Conservation (phyloP, 352 stramenopile species). For the Phytopythium litorale region DNA sequence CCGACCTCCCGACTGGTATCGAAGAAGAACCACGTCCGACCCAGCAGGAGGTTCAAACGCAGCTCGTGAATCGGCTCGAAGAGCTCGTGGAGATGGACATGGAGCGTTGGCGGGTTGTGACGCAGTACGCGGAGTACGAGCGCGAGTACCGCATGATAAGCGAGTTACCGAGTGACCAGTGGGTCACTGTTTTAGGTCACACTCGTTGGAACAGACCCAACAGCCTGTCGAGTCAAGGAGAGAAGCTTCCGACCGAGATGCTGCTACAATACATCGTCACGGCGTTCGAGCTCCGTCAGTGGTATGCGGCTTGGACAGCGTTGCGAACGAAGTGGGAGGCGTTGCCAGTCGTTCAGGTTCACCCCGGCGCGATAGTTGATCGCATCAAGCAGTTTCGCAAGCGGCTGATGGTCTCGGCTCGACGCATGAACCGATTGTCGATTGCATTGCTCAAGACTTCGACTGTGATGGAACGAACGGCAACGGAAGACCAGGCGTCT, state of each 20-base stretch:
- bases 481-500: conserved; percentile 1
- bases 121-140: conserved; percentile 41
- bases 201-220: not conserved
- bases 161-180: conserved; percentile 18
- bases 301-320: conserved; percentile 46
- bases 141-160: conserved; percentile 32
- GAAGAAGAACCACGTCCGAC: conserved; percentile 9
- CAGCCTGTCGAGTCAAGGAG: not conserved
- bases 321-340: conserved; percentile 45
- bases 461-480: conserved; percentile 4
- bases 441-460: conserved; percentile 9
- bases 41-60: conserved; percentile 5
- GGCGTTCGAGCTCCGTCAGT: conserved; percentile 51
- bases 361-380: conserved; percentile 45
- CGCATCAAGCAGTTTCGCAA: conserved; percentile 58
- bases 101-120: conserved; percentile 37
- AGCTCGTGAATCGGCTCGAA: conserved; percentile 41
- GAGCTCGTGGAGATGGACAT: conserved; percentile 42
- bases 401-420: conserved; percentile 34
- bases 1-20: conserved; percentile 22
- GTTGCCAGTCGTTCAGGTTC: conserved; percentile 30
- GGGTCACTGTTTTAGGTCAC: not conserved
- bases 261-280: conserved; percentile 51
- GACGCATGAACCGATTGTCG: conserved; percentile 21
- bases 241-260: conserved; percentile 36